Evolutionary conservation across 768 basidiomycete genomes (phyloP).

Genomic region (Suillus subluteus): DNA sequence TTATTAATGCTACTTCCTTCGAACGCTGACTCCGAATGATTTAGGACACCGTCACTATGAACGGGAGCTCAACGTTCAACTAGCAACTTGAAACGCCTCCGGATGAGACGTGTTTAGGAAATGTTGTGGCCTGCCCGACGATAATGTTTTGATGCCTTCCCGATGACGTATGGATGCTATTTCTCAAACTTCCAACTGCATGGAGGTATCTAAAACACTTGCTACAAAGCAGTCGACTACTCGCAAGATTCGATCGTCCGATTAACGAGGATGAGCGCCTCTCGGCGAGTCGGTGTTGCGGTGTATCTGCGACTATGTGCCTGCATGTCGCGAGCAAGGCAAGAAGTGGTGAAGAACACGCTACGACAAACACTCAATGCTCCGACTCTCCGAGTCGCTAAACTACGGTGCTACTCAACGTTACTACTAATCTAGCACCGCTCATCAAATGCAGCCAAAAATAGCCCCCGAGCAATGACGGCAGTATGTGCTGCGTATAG

Average conservation of each 20-base stretch:
- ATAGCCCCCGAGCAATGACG: neutral
- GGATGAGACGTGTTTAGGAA: constrained; percentile 2
- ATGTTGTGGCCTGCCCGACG: neutral
- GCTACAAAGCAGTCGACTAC: neutral
- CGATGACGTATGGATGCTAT: neutral
- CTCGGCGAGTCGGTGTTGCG: neutral
- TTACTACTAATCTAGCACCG: neutral
- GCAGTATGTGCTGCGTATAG: constrained; percentile 6
- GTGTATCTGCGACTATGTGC: too few relatives aligned
- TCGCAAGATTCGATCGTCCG: neutral
- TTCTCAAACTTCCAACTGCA: neutral
- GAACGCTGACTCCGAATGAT: neutral
- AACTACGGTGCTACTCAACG: neutral
- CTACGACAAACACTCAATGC: too few relatives aligned
- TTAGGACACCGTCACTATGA: neutral
- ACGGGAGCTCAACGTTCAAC: neutral
- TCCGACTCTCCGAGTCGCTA: too few relatives aligned
- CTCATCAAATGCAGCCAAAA: neutral
- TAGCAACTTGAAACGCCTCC: neutral
- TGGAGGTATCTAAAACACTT: neutral
- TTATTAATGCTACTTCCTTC: neutral
- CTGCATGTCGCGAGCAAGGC: too few relatives aligned
- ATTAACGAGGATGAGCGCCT: neutral
- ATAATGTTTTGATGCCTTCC: neutral
- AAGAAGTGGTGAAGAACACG: too few relatives aligned